Conservation (phyloP, 129 eudicot genomes). For the Arctium minus region DNA sequence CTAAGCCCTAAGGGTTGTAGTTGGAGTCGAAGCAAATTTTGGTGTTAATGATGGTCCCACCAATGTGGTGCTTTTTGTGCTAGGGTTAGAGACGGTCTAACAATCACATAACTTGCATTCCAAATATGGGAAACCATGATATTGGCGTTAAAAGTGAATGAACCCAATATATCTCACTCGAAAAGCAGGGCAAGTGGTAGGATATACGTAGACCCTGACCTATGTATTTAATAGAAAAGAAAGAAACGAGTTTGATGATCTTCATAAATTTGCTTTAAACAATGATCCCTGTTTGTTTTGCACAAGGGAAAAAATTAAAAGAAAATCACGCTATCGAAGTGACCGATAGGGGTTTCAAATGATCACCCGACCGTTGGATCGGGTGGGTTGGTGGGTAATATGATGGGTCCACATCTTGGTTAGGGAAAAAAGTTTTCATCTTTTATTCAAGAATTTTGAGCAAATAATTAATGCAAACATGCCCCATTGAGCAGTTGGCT, state of each 20-base stretch:
- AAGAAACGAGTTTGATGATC: not conserved
- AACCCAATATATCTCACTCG: not conserved
- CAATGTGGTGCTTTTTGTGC: not conserved
- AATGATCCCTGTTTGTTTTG: not conserved
- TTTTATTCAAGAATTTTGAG: not conserved
- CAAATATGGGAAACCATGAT: not conserved
- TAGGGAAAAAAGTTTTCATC: not conserved
- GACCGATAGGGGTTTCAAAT: not conserved
- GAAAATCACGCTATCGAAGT: not conserved
- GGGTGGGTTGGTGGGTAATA: not conserved
- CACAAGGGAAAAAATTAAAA: not conserved
- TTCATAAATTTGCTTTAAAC: too few relatives aligned
- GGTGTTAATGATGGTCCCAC: not conserved
- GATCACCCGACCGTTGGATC: not conserved
- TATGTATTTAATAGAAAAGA: not conserved
- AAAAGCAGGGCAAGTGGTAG: not conserved
- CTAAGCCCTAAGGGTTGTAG: not conserved
- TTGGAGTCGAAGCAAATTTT: not conserved
- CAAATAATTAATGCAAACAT: conserved; percentile 5
- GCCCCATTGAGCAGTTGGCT: conserved; percentile 21
- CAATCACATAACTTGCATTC: not conserved
- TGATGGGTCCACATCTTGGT: not conserved
- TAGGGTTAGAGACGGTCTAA: not conserved
- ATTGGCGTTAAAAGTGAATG: not conserved
- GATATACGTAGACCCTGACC: not conserved